A percentile compares a stretch with the other conserved stretches of the same genome.
Conservation (phyloP, 164 flowering plant species). For the Magnolia kwangsiensis region DNA sequence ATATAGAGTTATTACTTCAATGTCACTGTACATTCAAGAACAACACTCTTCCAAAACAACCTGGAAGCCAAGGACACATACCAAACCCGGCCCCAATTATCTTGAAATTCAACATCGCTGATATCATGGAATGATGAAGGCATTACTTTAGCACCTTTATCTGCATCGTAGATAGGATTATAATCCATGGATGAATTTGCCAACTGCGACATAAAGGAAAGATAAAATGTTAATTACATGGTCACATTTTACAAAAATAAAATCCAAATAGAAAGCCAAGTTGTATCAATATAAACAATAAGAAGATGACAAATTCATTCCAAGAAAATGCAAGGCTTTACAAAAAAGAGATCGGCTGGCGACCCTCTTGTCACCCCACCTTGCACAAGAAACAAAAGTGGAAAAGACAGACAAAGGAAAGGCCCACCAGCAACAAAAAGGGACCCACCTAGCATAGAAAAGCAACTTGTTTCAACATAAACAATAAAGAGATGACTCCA, state of each 20-base stretch:
- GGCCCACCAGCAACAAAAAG: too few relatives aligned
- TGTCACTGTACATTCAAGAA: neutral
- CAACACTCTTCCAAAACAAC: neutral
- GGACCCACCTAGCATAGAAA: too few relatives aligned
- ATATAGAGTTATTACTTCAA: neutral
- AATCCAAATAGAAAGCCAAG: neutral
- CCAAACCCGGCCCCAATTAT: constrained; percentile 94
- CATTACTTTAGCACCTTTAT: constrained; percentile 68
- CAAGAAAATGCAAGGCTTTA: too few relatives aligned
- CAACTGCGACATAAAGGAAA: constrained; percentile 41
- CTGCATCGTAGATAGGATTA: constrained; percentile 71
- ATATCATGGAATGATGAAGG: constrained; percentile 94
- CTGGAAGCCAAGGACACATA: constrained; percentile 20
- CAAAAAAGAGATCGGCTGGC: too few relatives aligned
- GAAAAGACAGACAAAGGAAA: too few relatives aligned
- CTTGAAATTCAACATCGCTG: constrained; percentile 90
- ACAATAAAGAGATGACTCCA: too few relatives aligned
- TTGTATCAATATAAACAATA: neutral
- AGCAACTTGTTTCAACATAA: too few relatives aligned
- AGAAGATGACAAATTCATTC: too few relatives aligned
- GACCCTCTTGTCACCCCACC: too few relatives aligned
- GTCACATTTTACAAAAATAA: neutral
- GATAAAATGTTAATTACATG: neutral
- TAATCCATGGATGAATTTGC: constrained; percentile 63
- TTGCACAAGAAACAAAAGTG: too few relatives aligned